Evolutionary conservation across 139 green algal species (phyloP).

Genomic region (Micromonas commoda): DNA sequence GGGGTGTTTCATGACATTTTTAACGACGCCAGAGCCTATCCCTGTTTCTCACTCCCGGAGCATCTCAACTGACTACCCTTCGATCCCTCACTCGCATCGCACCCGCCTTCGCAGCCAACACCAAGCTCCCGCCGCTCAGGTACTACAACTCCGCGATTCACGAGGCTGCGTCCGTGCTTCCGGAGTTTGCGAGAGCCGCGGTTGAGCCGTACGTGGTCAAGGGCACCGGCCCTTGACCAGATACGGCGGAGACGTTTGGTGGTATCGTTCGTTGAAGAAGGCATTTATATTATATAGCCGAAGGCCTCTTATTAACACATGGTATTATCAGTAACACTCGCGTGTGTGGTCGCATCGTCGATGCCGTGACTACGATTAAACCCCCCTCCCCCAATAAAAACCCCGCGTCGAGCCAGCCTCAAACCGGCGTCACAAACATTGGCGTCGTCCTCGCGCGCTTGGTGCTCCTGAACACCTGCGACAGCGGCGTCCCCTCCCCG

Average conservation of each 20-base stretch:
- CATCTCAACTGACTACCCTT: too few species aligned
- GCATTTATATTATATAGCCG: not conserved
- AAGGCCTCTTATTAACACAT: not conserved
- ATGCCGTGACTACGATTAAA: too few species aligned
- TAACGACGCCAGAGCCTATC: too few species aligned
- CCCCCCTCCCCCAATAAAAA: too few species aligned
- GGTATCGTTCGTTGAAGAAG: not conserved
- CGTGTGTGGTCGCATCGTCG: too few species aligned
- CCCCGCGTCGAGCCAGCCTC: too few species aligned
- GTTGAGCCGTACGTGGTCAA: slow-evolving; percentile 38
- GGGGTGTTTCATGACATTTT: too few species aligned
- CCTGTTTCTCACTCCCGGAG: too few species aligned
- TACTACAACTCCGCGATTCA: slow-evolving; percentile 91
- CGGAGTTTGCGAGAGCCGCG: slow-evolving; percentile 72
- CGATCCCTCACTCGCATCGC: too few species aligned
- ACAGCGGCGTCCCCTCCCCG: slow-evolving; percentile 4
- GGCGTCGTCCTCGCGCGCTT: not conserved
- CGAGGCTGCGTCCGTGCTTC: slow-evolving; percentile 80
- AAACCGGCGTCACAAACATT: too few species aligned
- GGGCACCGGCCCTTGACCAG: not conserved
- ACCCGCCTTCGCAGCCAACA: not conserved
- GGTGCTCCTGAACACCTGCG: not conserved
- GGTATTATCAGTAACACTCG: too few species aligned
- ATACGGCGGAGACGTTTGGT: not conserved
- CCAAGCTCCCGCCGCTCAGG: slow-evolving; percentile 38